Conservation (phyloP, 108 stramenopile species). For the Chaetoceros muelleri region DNA sequence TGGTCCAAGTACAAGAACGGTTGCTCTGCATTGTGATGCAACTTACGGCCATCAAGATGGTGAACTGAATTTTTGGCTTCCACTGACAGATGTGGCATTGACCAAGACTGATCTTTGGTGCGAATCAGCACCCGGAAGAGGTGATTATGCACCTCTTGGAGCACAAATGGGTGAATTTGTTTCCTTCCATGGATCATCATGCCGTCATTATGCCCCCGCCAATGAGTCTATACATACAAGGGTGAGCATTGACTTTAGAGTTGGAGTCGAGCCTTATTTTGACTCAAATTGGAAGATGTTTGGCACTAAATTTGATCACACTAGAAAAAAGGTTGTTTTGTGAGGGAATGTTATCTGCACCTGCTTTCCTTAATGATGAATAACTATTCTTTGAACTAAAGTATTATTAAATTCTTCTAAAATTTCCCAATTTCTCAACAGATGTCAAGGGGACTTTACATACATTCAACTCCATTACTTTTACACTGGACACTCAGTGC, state of each 20-base stretch:
- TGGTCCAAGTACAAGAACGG: conserved; percentile 63
- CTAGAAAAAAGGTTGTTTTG: conserved; percentile 51
- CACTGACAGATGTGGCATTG: conserved; percentile 46
- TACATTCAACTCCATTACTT: no score
- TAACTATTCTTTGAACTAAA: no score
- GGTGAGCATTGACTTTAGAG: conserved; percentile 77
- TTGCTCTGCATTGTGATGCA: conserved; percentile 73
- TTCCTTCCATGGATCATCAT: conserved; percentile 74
- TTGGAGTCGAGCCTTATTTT: conserved; percentile 78
- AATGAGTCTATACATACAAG: conserved; percentile 60
- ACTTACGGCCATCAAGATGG: conserved; percentile 87
- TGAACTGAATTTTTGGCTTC: conserved; percentile 87
- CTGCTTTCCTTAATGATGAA: no score
- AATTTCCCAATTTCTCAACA: no score
- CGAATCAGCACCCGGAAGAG: conserved; percentile 34
- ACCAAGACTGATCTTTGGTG: conserved; percentile 70
- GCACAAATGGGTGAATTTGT: conserved; percentile 53
- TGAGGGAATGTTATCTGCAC: no score
- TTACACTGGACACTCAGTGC: no score
- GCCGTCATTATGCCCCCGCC: conserved; percentile 70
- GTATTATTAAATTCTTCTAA: no score
- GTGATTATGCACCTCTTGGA: conserved; percentile 62
- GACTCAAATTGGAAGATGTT: conserved; percentile 81
- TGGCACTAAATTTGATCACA: conserved; percentile 78
- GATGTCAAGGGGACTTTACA: no score